Base-by-base conservation (phyloP, 805 yeast genomes). In the Kodamaea laetipori region DNA sequence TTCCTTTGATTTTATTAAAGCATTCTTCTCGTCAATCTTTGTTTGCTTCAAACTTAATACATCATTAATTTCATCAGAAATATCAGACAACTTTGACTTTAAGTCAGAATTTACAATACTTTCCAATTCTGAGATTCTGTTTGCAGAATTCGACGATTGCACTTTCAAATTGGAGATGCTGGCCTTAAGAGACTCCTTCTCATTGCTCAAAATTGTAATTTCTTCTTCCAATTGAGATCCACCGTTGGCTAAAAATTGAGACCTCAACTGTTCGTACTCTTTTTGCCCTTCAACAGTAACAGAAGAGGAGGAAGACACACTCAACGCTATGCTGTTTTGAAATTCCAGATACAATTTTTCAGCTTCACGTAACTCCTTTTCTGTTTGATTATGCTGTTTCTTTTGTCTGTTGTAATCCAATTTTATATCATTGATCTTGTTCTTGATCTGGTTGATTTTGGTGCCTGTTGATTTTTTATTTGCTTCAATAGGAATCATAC, bases 401-500 rank as follows among this genome's bases (percentile, higher is more conserved):
- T 65, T 50, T 55, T 86, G 90, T 38, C 78, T 69, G 4, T 66
- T 65, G 11, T 76, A 61, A 53, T 88, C 95, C 2, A 56, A 57
- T 2, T 62, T 47, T 15, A 87, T 59, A 34, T 80, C 79, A 19
- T 62, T 67, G 4, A 78, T 65, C 56, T 82, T 78, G 27, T 66
- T 67, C 38, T 71, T 72, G 36, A 73, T 67, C 27, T 73, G 73
- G 5, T 56, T 54, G 2, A 81, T 64, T 48, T 81, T 82, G 38
- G 71, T 71, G 8, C 57, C 51, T 0, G 77, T 53, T 7, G 83
- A 69, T 8, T 69, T 68, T 43, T 75, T 74, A 47, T 80, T 81
- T 6, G 88, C 77, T 24, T 73, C 74, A 4, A 84, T 57, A 1
- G 95, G 95, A 21, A 85, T 71, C 39, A 86, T 52, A 5, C 74